Base-by-base conservation (phyloP, 371 early-diverging fungal species). In the Mucor irregularis region DNA sequence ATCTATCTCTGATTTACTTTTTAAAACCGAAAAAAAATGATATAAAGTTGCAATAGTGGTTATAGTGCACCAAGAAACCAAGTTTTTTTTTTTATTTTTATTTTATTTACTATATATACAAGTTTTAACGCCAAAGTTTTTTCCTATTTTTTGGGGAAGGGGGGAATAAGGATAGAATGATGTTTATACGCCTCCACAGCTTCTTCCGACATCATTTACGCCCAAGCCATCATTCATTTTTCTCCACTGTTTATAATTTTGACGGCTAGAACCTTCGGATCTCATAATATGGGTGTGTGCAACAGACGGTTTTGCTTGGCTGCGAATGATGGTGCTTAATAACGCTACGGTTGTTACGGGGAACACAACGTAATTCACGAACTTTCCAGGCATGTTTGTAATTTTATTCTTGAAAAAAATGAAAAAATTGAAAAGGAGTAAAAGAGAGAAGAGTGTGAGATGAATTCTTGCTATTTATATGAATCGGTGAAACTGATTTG, bases 181-280 rank as follows among this genome's bases (percentile, higher is more conserved):
- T 22, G 11, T 49, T 71, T 69, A 76, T 29, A 77, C 64, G 49
- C 78, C 78, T 47, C 78, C 78, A 53, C 74, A 56, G 38, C 74
- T 74, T 44, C 78, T 73, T 29, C 75, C 71, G 19, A 78, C 78
- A 51, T 78, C 78, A 46, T 71, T 67, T 10, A 74, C 69, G 45
- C 75, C 73, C 37, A 74, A 43, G 19, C 78, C 78, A 51, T 71
- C 71, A 53, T 78, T 78, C 21, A 64, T 44, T 31, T 65, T 59
- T 46, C 56, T 61, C 78, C 78, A 78, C 50, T 67, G 55, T 19
- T 69, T 44, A 26, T 47, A 50, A 16, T 56, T 62, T 53, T 68
- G 56, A 13, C 48, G 34, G 11, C 54, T 70, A 11, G 61, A 17
- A 11, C 68, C 69, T 31, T 64, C 52, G 6, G 42, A 13, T 31